These are phyloP conservation scores for Heliocybe sulcata DNA, from an alignment of 1,284 basidiomycete genomes.

Conservation along the genomic window DNA sequence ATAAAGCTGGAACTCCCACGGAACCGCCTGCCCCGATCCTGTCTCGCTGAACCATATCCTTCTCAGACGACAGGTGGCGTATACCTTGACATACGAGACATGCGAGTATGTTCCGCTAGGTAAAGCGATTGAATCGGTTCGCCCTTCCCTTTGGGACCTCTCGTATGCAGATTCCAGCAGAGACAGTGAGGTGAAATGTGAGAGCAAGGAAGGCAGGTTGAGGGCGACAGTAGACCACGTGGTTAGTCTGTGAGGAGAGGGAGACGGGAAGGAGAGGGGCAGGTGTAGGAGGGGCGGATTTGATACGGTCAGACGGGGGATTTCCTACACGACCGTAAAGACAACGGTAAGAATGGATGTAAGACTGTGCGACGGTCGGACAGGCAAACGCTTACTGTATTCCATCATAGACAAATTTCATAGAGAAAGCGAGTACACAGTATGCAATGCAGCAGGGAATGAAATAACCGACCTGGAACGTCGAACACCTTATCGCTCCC, in stretches of 20 bases:
- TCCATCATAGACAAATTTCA: constrained; percentile 1
- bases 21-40: constrained; percentile 41
- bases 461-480: constrained; percentile 62
- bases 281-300: constrained; percentile 55
- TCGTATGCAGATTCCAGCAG: constrained; percentile 20
- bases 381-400: not conserved
- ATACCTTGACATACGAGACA: constrained; percentile 67
- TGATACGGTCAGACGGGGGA: constrained; percentile 42
- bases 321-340: constrained; percentile 33
- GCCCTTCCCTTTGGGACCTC: constrained; percentile 18
- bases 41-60: constrained; percentile 73
- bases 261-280: constrained; percentile 58
- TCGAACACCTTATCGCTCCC: constrained; percentile 67
- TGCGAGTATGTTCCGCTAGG: constrained; percentile 58
- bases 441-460: constrained; percentile 8
- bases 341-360: constrained; percentile 6
- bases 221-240: constrained; percentile 66
- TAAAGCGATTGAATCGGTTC: constrained; percentile 21
- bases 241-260: constrained; percentile 51
- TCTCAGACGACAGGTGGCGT: constrained; percentile 75
- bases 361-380: constrained; percentile 6
- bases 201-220: constrained; percentile 52
- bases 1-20: constrained; percentile 69
- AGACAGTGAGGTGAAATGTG: constrained; percentile 52
- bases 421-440: constrained; percentile 7